Conservation (phyloP, 768 basidiomycete species). For the Tephrocybe sp. region DNA sequence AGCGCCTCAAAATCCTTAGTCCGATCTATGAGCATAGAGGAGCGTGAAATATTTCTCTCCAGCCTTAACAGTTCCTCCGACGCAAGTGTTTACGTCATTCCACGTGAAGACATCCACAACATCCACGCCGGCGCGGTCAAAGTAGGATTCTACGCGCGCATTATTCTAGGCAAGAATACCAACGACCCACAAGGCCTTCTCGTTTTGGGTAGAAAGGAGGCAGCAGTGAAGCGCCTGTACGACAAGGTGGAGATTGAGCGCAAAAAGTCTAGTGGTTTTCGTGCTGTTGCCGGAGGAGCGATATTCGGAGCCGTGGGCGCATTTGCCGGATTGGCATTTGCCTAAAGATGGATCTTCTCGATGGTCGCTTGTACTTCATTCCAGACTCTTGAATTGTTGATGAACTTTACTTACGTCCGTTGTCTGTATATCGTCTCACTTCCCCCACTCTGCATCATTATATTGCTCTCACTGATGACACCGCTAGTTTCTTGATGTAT, state of each 20-base stretch:
- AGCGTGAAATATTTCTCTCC: slow-evolving; percentile 51
- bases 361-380: neutral
- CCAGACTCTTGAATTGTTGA: neutral
- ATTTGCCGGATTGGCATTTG: slow-evolving; percentile 57
- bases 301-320: slow-evolving; percentile 62
- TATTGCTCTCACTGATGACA: neutral
- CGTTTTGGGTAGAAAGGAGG: slow-evolving; percentile 52
- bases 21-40: slow-evolving; percentile 52
- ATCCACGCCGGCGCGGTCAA: slow-evolving; percentile 41
- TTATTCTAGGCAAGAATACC: slow-evolving; percentile 36
- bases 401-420: neutral
- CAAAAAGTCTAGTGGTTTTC: slow-evolving; percentile 26
- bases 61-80: slow-evolving; percentile 40
- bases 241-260: slow-evolving; percentile 32
- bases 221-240: slow-evolving; percentile 41
- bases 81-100: slow-evolving; percentile 51
- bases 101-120: slow-evolving; percentile 41
- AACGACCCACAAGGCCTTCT: slow-evolving; percentile 43
- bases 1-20: slow-evolving; percentile 27
- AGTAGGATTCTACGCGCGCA: slow-evolving; percentile 43
- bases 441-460: neutral
- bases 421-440: neutral
- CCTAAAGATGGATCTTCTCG: slow-evolving; percentile 22
- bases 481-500: slow-evolving; percentile 1
- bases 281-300: slow-evolving; percentile 54